These are phyloP conservation scores for Colletotrichum sp. DNA, from an alignment of 2,329 filamentous ascomycete genomes.

Conservation along the genomic window DNA sequence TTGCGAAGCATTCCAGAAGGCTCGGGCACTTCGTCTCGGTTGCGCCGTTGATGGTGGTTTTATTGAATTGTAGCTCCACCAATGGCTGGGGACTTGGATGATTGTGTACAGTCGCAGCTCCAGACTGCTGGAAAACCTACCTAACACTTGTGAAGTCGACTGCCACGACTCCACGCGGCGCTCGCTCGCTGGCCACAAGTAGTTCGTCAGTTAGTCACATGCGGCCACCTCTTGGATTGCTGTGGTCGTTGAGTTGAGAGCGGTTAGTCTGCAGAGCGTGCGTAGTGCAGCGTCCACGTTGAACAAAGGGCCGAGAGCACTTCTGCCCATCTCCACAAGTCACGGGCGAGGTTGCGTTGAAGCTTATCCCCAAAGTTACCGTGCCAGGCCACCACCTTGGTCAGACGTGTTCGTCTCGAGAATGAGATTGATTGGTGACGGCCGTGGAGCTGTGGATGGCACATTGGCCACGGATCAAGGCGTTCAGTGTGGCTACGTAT, in stretches of 20 bases:
- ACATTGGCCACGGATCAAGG: not conserved
- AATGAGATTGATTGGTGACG: not conserved
- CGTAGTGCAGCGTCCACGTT: not conserved
- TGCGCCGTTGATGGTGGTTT: not conserved
- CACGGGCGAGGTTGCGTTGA: slow-evolving; percentile 3
- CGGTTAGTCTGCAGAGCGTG: not conserved
- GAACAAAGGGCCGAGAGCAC: not conserved
- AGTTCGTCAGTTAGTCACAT: not conserved
- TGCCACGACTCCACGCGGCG: not conserved
- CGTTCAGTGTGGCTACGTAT: not conserved
- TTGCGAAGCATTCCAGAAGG: not conserved
- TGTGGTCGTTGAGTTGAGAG: not conserved
- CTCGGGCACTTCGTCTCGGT: not conserved
- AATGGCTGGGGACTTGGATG: not conserved
- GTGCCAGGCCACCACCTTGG: not conserved
- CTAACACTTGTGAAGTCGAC: not conserved
- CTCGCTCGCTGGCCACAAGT: not conserved
- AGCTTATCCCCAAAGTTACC: not conserved
- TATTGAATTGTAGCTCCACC: not conserved
- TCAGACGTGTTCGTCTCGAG: slow-evolving; percentile 8
- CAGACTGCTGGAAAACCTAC: not conserved
- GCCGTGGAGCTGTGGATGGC: not conserved
- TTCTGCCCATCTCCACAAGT: not conserved
- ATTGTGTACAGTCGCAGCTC: not conserved
- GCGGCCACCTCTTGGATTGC: not conserved